phyloP scores from a whole-genome alignment of 768 basidiomycete species.

The Panus rudis region DNA sequence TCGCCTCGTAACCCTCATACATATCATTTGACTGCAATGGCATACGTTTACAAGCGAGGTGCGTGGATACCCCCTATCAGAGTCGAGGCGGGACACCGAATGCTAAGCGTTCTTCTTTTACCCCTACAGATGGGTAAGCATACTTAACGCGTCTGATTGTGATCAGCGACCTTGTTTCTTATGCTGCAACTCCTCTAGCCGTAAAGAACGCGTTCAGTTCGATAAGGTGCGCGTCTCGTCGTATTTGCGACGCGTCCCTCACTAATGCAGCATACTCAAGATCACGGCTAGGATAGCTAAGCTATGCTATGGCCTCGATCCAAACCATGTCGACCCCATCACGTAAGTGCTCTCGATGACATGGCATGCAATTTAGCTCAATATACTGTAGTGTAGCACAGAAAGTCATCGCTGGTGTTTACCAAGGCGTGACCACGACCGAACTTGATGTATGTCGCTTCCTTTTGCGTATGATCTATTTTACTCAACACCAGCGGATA shows the following conservation, averaged over 20 bases:
- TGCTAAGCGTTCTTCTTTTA: background rate
- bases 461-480: background rate
- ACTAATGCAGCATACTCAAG: conserved; percentile 29
- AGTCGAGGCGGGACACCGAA: conserved; percentile 10
- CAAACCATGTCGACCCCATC: conserved; percentile 86
- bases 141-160: conserved; percentile 18
- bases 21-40: conserved; percentile 25
- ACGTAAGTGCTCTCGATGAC: conserved; percentile 46
- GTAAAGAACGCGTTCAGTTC: conserved; percentile 89
- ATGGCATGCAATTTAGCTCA: background rate
- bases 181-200: conserved; percentile 32
- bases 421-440: conserved; percentile 92
- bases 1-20: conserved; percentile 4
- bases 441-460: conserved; percentile 82
- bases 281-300: conserved; percentile 84
- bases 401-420: conserved; percentile 90
- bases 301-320: conserved; percentile 93
- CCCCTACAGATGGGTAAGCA: conserved; percentile 43
- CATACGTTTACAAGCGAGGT: conserved; percentile 56
- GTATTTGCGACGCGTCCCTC: conserved; percentile 3
- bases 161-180: conserved; percentile 3
- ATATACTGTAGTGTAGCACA: conserved; percentile 60
- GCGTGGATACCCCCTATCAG: conserved; percentile 1
- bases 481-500: conserved; percentile 22
- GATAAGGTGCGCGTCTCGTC: conserved; percentile 60